phyloP scores from a whole-genome alignment of 805 yeast genomes.

The Lipomyces sp. region DNA sequence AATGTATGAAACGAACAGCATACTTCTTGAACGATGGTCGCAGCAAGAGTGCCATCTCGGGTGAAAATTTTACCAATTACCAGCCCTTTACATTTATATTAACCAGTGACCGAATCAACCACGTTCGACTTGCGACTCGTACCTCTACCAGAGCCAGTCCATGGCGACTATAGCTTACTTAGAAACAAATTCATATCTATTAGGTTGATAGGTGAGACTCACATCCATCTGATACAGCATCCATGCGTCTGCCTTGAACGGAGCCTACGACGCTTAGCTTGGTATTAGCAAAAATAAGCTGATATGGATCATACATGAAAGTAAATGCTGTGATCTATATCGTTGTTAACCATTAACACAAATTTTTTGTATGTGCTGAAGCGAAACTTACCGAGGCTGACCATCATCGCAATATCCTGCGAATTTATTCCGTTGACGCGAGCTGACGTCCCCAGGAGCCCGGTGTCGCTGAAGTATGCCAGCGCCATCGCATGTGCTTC shows the following conservation, averaged over 20 bases:
- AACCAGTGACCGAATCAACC: not conserved
- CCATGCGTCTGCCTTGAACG: conserved; percentile 37
- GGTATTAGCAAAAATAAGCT: not conserved
- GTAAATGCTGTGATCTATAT: conserved; percentile 35
- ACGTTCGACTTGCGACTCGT: not conserved
- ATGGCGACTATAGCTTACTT: conserved; percentile 22
- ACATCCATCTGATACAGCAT: conserved; percentile 29
- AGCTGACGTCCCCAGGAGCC: conserved; percentile 34
- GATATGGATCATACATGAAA: conserved; percentile 28
- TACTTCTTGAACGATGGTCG: conserved; percentile 36
- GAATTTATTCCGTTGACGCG: conserved; percentile 26
- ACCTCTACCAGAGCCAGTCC: conserved; percentile 34
- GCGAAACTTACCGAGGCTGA: conserved; percentile 22
- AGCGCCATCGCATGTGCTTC: conserved; percentile 38
- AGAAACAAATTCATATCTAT: not conserved
- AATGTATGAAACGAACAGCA: conserved; percentile 2
- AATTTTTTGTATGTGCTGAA: not conserved
- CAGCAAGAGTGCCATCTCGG: conserved; percentile 27
- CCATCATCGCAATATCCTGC: conserved; percentile 36
- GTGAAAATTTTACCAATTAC: conserved; percentile 26
- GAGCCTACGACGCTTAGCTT: conserved; percentile 19
- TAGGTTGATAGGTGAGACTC: not conserved
- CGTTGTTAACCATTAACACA: not conserved
- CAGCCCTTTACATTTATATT: conserved; percentile 16
- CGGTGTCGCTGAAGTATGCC: conserved; percentile 38